Conservation (phyloP, 192 early-diverging fungal species). For the Coemansia sp. region DNA sequence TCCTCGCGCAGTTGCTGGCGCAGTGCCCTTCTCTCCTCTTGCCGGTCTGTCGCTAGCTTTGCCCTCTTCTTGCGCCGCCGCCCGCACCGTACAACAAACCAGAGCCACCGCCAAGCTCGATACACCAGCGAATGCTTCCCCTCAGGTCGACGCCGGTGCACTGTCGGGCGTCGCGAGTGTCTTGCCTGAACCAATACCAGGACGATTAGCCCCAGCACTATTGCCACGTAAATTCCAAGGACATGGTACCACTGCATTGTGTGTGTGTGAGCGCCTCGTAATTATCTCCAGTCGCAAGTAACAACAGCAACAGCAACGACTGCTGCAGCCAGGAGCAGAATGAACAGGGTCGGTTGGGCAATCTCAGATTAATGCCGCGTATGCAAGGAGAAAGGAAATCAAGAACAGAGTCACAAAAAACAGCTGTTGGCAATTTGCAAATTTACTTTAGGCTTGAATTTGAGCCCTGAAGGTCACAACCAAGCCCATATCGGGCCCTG, state of each 20-base stretch:
- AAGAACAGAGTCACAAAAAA: not conserved
- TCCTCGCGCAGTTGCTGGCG: conserved; percentile 50
- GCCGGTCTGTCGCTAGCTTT: conserved; percentile 28
- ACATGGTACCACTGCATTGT: conserved; percentile 45
- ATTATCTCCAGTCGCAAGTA: not conserved
- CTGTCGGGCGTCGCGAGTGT: conserved; percentile 2
- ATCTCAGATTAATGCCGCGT: not conserved
- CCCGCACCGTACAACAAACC: conserved; percentile 42
- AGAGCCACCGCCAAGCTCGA: conserved; percentile 45
- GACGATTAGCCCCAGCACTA: conserved; percentile 39
- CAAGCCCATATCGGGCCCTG: not conserved
- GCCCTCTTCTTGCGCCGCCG: conserved; percentile 44
- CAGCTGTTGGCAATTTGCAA: not conserved
- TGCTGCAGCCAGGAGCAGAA: not conserved
- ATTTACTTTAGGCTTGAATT: too few relatives aligned
- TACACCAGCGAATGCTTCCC: conserved; percentile 20
- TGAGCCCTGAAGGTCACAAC: not conserved
- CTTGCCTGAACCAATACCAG: conserved; percentile 32
- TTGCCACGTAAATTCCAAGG: conserved; percentile 38
- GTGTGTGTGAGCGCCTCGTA: not conserved
- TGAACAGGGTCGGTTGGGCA: not conserved
- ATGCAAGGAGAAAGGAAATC: not conserved
- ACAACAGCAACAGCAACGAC: not conserved
- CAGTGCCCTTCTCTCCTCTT: conserved; percentile 45
- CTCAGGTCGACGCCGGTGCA: conserved; percentile 16